Conservation (phyloP, 345 rosid species). For the Moricandia moricandioides region DNA sequence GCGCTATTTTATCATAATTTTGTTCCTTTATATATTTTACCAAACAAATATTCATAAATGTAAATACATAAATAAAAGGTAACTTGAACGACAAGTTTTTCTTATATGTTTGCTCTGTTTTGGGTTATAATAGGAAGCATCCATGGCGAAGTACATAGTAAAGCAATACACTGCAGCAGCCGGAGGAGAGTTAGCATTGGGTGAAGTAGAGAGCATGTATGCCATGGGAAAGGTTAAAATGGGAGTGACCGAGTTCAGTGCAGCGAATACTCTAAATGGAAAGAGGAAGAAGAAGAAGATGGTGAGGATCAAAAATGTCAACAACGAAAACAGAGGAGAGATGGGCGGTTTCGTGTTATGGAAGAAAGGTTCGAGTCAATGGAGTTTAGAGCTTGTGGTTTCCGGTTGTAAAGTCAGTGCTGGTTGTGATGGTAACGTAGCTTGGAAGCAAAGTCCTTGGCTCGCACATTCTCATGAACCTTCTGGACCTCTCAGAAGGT, state of each 20-base stretch:
- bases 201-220: constrained; percentile 34
- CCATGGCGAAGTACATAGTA: constrained; percentile 43
- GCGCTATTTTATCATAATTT: too few species aligned
- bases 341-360: constrained; percentile 91
- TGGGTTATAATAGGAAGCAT: constrained; percentile 29
- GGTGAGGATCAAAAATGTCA: constrained; percentile 47
- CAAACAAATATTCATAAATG: neutral
- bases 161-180: constrained; percentile 40
- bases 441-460: constrained; percentile 96
- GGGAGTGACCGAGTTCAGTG: constrained; percentile 37
- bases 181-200: constrained; percentile 34
- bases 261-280: constrained; percentile 28
- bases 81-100: constrained; percentile 13
- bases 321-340: constrained; percentile 52
- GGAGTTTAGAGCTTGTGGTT: constrained; percentile 90
- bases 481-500: constrained; percentile 77
- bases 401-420: constrained; percentile 90
- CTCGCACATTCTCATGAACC: constrained; percentile 74
- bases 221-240: constrained; percentile 43
- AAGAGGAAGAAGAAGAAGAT: constrained; percentile 41
- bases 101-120: constrained; percentile 21
- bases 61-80: neutral
- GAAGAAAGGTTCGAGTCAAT: constrained; percentile 78
- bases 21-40: neutral
- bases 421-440: constrained; percentile 88